A percentile compares a stretch with the other conserved stretches of the same genome.
Evolutionary conservation across 2,329 filamentous ascomycete species (phyloP).

Genomic region (Calonectria naviculata): DNA sequence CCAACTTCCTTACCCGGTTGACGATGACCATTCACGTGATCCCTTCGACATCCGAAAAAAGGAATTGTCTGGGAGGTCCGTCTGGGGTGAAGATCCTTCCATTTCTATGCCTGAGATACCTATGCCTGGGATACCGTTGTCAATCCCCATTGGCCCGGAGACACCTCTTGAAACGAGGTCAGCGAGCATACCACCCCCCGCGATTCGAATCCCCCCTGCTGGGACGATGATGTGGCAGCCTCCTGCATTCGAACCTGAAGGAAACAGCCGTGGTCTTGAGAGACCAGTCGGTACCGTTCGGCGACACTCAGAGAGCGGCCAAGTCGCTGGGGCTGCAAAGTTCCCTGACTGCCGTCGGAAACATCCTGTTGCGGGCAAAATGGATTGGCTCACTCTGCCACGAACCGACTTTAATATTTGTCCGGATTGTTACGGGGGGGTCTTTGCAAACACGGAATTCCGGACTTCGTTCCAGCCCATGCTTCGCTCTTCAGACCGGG

Average conservation of each 20-base stretch:
- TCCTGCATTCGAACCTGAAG: slow-evolving; percentile 55
- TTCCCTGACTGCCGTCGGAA: slow-evolving; percentile 79
- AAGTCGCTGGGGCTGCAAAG: slow-evolving; percentile 46
- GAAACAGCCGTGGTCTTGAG: slow-evolving; percentile 48
- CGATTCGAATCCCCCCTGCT: slow-evolving; percentile 15
- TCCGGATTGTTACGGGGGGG: slow-evolving; percentile 78
- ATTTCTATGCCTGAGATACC: slow-evolving; percentile 40
- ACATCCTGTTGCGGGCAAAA: slow-evolving; percentile 68
- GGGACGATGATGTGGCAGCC: slow-evolving; percentile 57
- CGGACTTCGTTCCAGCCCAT: slow-evolving; percentile 70
- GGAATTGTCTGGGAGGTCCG: slow-evolving; percentile 30
- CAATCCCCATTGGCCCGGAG: slow-evolving; percentile 36
- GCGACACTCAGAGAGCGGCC: slow-evolving; percentile 61
- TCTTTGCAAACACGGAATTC: slow-evolving; percentile 77
- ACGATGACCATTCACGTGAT: slow-evolving; percentile 42
- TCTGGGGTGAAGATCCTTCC: neutral
- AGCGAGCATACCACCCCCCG: slow-evolving; percentile 37
- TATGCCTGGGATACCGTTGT: slow-evolving; percentile 39
- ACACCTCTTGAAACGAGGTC: slow-evolving; percentile 35
- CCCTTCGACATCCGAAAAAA: slow-evolving; percentile 36
- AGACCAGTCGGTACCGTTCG: slow-evolving; percentile 59
- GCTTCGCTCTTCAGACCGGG: slow-evolving; percentile 66
- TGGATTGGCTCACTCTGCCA: slow-evolving; percentile 85
- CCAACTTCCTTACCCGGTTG: slow-evolving; percentile 52
- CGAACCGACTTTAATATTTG: slow-evolving; percentile 83